These are phyloP conservation scores for Fusarium cyanostomum DNA, from an alignment of 2,329 filamentous ascomycete species.

Conservation along the genomic window DNA sequence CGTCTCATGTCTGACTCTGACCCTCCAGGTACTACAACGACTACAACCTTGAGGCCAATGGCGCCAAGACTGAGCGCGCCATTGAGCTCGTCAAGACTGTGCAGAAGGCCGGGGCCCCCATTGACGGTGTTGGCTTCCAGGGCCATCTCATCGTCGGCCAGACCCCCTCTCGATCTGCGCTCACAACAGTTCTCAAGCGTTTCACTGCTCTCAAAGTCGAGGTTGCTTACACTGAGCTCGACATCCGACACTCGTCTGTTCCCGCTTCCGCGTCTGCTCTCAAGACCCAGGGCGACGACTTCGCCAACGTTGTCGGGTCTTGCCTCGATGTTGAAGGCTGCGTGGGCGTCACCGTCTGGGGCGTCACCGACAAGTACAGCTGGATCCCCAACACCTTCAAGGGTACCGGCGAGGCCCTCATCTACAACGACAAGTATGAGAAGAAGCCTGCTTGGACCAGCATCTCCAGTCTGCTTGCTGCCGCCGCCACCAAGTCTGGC, in stretches of 20 bases:
- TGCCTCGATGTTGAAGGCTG: constrained; percentile 52
- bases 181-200: constrained; percentile 57
- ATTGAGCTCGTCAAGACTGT: constrained; percentile 57
- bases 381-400: constrained; percentile 52
- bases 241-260: constrained; percentile 61
- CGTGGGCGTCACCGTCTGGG: constrained; percentile 57
- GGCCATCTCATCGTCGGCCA: constrained; percentile 66
- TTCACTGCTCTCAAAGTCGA: constrained; percentile 64
- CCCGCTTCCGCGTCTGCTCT: constrained; percentile 54
- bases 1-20: background rate
- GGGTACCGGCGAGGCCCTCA: constrained; percentile 52
- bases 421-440: constrained; percentile 50
- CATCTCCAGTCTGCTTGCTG: constrained; percentile 48
- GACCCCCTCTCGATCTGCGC: constrained; percentile 56
- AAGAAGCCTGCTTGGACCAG: constrained; percentile 54
- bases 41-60: constrained; percentile 68
- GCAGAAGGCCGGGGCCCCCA: constrained; percentile 60
- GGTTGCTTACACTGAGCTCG: constrained; percentile 69
- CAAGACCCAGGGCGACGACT: constrained; percentile 59
- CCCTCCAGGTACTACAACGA: constrained; percentile 56
- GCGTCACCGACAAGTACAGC: constrained; percentile 52
- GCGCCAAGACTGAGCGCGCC: constrained; percentile 57
- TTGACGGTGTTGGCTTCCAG: constrained; percentile 71
- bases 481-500: constrained; percentile 35
- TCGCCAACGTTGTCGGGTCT: constrained; percentile 51